Percentiles rank a stretch among this genome's conserved stretches.
These are phyloP conservation scores for Aphanocladium album DNA, from an alignment of 2,329 filamentous ascomycete species.

Conservation along the genomic window DNA sequence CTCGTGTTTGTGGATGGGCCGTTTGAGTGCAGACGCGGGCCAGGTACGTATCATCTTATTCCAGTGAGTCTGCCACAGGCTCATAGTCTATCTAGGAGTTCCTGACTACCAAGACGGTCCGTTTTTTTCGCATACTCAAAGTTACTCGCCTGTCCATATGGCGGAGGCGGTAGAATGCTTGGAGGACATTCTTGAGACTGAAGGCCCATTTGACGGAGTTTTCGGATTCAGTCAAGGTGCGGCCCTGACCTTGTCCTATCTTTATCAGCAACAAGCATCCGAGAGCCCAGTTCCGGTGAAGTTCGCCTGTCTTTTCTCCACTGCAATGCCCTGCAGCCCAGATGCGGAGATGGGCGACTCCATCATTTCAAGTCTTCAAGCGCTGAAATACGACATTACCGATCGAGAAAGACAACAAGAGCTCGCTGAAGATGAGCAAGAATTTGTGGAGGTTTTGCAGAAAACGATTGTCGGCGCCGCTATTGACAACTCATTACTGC, in stretches of 20 bases:
- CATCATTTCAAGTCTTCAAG: neutral
- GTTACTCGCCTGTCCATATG: conserved; percentile 5
- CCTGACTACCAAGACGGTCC: conserved; percentile 1
- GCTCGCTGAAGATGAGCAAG: neutral
- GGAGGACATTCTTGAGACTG: neutral
- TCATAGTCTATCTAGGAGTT: neutral
- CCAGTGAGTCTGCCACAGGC: neutral
- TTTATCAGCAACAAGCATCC: neutral
- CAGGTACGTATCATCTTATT: neutral
- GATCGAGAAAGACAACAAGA: neutral
- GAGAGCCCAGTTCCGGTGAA: neutral
- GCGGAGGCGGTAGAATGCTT: neutral
- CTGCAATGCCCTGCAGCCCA: neutral
- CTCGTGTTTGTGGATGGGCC: conserved; percentile 3
- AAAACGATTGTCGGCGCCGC: neutral
- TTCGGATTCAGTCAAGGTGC: conserved; percentile 10
- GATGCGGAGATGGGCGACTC: neutral
- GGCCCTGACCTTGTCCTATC: neutral
- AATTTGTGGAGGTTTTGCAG: conserved; percentile 1
- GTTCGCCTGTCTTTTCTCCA: conserved; percentile 1
- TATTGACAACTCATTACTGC: neutral
- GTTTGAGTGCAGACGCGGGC: neutral
- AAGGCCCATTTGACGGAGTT: conserved; percentile 10
- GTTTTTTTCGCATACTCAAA: conserved; percentile 2
- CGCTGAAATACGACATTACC: conserved; percentile 2